Evolutionary conservation across 2,329 filamentous ascomycete species (phyloP).

Genomic region (Colletotrichum orchidophilum): DNA sequence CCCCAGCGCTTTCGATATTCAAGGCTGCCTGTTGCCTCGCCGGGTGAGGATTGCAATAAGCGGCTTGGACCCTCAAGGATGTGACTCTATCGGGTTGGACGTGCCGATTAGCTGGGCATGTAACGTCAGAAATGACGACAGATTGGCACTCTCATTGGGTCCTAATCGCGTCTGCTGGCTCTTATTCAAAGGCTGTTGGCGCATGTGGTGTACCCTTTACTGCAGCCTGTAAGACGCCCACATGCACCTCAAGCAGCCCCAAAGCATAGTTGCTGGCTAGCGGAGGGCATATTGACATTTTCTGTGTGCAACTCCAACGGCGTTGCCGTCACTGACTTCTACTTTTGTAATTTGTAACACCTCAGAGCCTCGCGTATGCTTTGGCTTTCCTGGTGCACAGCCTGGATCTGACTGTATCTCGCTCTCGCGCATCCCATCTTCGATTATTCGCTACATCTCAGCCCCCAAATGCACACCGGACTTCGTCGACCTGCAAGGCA

Average conservation of each 20-base stretch:
- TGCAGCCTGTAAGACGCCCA: background rate
- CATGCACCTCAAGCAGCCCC: slow-evolving; percentile 1
- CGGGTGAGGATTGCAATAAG: background rate
- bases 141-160: slow-evolving; percentile 3
- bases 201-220: background rate
- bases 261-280: background rate
- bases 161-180: background rate
- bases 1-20: background rate
- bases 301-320: background rate
- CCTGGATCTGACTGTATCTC: slow-evolving; percentile 28
- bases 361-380: slow-evolving; percentile 10
- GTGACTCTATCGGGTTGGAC: slow-evolving; percentile 7
- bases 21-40: background rate
- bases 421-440: background rate
- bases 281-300: background rate
- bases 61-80: background rate
- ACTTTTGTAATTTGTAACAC: background rate
- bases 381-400: slow-evolving; percentile 11
- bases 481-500: background rate
- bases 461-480: slow-evolving; percentile 1
- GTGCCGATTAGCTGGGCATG: slow-evolving; percentile 26
- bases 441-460: slow-evolving; percentile 2
- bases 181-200: background rate
- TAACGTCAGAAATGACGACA: slow-evolving; percentile 22
- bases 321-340: background rate